These are phyloP conservation scores for Lentinula raphanica DNA, from an alignment of 768 basidiomycete genomes.

Conservation along the genomic window DNA sequence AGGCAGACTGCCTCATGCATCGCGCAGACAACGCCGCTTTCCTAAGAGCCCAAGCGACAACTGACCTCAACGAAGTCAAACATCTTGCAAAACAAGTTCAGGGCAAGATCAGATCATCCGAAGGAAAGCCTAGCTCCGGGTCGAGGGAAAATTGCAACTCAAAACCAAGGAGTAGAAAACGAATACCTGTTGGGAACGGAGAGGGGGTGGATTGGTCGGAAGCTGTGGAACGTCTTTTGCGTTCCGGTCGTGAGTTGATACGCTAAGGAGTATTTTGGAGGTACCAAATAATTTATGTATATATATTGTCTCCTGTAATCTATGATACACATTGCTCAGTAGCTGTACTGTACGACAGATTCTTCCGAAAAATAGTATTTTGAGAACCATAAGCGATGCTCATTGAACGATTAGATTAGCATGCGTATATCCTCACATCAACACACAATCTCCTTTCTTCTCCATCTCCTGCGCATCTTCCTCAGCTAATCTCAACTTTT, in stretches of 20 bases:
- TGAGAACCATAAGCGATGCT: no score
- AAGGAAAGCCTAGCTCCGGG: constrained; percentile 24
- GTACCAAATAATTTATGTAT: constrained; percentile 1
- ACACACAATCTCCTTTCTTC: constrained; percentile 29
- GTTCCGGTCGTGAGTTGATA: constrained; percentile 4
- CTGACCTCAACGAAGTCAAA: constrained; percentile 67
- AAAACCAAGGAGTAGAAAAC: constrained; percentile 3
- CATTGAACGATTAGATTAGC: no score
- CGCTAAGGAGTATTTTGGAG: neutral
- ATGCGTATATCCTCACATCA: constrained; percentile 38
- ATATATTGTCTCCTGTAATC: neutral
- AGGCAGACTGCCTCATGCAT: constrained; percentile 60
- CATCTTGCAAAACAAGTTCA: constrained; percentile 52
- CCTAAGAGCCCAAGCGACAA: constrained; percentile 72
- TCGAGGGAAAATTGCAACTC: constrained; percentile 9
- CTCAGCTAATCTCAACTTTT: constrained; percentile 45
- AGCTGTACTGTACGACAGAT: no score
- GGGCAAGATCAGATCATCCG: constrained; percentile 37
- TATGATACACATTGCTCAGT: neutral
- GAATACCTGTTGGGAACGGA: constrained; percentile 7
- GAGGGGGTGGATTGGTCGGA: constrained; percentile 14
- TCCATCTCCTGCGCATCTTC: constrained; percentile 23
- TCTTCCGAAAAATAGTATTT: no score
- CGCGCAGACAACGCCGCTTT: constrained; percentile 60
- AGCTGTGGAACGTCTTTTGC: constrained; percentile 8